Evolutionary conservation across 768 basidiomycete genomes (phyloP), one percentile per base, ranked within the genome.

Genomic region (Lactarius quietus): DNA sequence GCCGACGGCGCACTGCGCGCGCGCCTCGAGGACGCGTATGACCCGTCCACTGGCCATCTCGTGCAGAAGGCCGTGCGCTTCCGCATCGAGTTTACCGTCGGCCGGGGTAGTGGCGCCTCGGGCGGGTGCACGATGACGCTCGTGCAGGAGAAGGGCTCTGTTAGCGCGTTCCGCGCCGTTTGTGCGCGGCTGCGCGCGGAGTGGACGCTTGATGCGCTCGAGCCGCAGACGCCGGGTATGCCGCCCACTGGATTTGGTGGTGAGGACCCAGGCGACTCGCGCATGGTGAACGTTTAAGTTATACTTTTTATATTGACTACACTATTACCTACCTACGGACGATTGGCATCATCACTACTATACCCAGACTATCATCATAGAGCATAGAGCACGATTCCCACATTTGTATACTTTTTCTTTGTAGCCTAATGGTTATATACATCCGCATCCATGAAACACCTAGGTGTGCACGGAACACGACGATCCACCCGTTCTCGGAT

Each of bases 111-210:
- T n/a, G 33, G 62, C 36, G 62, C 65, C 36, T 74, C 72, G n/a
- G 84, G 80, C 69, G 74, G 79, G 62, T 90, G 89, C 51, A 86
- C 85, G 51, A 83, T 95, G 66, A 86, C 87, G 61, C 78, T 98
- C 70, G 83, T 91, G 28, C 87, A 92, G 68, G 95, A 97, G 80
- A 97, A 94, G 76, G 95, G 95, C 29, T 92, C 93, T 7, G 82
- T 90, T 72, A 89, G 92, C 61, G 88, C 90, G 54, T 96, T 97
- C 79, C 88, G 87, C 75, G 78, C 82, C 6, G 80, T 94, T 14
- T 92, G 89, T 80, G 84, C 84, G 72, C 83, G 84, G 68, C 74
- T 95, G 69, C 84, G 87, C 72, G 84, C 86, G 45, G 83, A 85
- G 68, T 94, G 92, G 84, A 78, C 76, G 39, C 70, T 82, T 67